Percentiles rank a stretch among this genome's conserved stretches.
phyloP scores from a whole-genome alignment of 2,329 filamentous ascomycete genomes.

The Alternaria conjuncta region DNA sequence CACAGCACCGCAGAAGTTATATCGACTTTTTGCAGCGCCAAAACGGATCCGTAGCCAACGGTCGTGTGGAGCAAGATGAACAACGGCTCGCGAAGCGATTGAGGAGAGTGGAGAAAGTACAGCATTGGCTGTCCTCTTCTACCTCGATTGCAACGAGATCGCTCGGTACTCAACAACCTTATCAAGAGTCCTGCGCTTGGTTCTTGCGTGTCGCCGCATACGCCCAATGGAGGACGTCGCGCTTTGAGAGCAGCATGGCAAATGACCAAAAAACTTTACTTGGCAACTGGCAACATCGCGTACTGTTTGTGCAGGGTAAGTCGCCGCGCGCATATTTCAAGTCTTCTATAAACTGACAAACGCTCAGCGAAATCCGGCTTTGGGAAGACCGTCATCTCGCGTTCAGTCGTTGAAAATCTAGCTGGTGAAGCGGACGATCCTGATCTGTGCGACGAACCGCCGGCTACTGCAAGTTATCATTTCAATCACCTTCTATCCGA shows the following conservation, averaged over 20 bases:
- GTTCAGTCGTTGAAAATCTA: slow-evolving; percentile 32
- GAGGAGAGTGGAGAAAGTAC: slow-evolving; percentile 34
- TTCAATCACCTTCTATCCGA: slow-evolving; percentile 27
- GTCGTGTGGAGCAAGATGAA: slow-evolving; percentile 16
- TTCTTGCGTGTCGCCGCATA: slow-evolving; percentile 32
- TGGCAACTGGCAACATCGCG: slow-evolving; percentile 33
- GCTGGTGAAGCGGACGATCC: slow-evolving; percentile 25
- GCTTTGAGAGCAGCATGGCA: slow-evolving; percentile 25
- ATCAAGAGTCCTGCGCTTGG: slow-evolving; percentile 32
- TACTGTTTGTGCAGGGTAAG: slow-evolving; percentile 42
- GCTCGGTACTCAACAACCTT: slow-evolving; percentile 10
- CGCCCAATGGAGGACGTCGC: slow-evolving; percentile 30
- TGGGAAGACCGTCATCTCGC: slow-evolving; percentile 38
- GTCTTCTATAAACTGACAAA: slow-evolving; percentile 5
- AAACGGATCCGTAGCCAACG: not conserved
- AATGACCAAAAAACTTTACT: slow-evolving; percentile 24
- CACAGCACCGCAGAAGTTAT: slow-evolving; percentile 28
- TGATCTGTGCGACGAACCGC: slow-evolving; percentile 31
- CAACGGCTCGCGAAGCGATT: slow-evolving; percentile 32
- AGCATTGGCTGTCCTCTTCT: slow-evolving; percentile 32
- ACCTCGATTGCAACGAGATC: slow-evolving; percentile 16
- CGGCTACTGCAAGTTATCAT: slow-evolving; percentile 32
- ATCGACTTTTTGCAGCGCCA: slow-evolving; percentile 26
- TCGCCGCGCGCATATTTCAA: no score
- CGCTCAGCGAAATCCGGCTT: slow-evolving; percentile 36